A percentile compares a stretch with the other conserved stretches of the same genome.
phyloP scores from a whole-genome alignment of 768 basidiomycete species.

The Clitopilus passeckerianus region DNA sequence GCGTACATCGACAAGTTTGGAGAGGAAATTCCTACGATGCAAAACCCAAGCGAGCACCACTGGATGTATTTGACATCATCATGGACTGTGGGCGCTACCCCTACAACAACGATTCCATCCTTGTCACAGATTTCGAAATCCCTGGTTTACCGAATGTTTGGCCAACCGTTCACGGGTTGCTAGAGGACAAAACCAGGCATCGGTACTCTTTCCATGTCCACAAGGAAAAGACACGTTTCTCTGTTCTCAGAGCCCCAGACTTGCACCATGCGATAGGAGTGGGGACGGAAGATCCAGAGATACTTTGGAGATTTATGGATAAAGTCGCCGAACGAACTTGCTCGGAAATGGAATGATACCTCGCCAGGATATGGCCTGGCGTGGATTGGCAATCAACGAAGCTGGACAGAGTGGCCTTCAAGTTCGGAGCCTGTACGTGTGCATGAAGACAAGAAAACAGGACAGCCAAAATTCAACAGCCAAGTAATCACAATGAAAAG shows the following conservation, averaged over 20 bases:
- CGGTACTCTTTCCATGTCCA: neutral
- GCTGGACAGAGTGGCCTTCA: constrained; percentile 17
- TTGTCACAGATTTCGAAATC: neutral
- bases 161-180: neutral
- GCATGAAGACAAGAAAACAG: too few species aligned
- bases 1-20: neutral
- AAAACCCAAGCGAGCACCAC: neutral
- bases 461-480: neutral
- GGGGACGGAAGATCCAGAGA: neutral
- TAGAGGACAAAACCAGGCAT: neutral
- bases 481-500: constrained; percentile 6
- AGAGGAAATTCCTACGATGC: neutral
- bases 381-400: constrained; percentile 4
- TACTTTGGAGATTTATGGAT: constrained; percentile 21
- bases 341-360: constrained; percentile 13
- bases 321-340: constrained; percentile 18
- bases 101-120: neutral
- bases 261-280: constrained; percentile 13
- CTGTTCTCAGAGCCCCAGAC: constrained; percentile 22
- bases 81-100: neutral
- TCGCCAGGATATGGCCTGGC: constrained; percentile 13
- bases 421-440: constrained; percentile 3
- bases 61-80: neutral
- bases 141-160: neutral
- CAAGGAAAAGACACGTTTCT: constrained; percentile 11